phyloP scores from a whole-genome alignment of 2,329 filamentous ascomycete species.

The Meredithiella fracta region DNA sequence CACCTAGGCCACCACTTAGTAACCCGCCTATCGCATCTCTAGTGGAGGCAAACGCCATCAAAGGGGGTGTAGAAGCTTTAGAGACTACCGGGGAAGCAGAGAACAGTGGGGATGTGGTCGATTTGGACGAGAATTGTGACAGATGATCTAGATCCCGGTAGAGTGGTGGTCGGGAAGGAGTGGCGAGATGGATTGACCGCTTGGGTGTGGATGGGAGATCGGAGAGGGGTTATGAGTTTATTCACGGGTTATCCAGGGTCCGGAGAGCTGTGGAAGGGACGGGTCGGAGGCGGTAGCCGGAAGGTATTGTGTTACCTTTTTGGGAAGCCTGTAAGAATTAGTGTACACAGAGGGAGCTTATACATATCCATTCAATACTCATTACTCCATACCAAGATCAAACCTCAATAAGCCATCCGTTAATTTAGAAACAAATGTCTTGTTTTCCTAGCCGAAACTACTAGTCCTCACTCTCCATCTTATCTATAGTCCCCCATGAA shows the following conservation, averaged over 20 bases:
- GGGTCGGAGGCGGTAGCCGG: background rate
- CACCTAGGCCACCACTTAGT: background rate
- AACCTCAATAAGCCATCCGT: background rate
- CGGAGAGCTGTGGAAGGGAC: background rate
- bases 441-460: background rate
- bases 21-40: background rate
- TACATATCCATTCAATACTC: no score
- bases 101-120: background rate
- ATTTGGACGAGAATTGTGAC: background rate
- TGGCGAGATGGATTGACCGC: background rate
- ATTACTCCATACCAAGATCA: background rate
- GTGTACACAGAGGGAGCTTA: no score
- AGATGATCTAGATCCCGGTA: background rate
- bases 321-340: background rate
- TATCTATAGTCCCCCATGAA: background rate
- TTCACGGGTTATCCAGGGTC: background rate
- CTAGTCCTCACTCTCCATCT: background rate
- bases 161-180: background rate
- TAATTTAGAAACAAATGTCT: background rate
- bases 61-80: background rate
- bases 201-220: no score
- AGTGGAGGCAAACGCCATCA: background rate
- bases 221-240: no score
- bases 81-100: background rate
- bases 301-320: background rate